Evolutionary conservation across 2,329 filamentous ascomycete species (phyloP).

Genomic region (Phyllosticta citribraziliensis): DNA sequence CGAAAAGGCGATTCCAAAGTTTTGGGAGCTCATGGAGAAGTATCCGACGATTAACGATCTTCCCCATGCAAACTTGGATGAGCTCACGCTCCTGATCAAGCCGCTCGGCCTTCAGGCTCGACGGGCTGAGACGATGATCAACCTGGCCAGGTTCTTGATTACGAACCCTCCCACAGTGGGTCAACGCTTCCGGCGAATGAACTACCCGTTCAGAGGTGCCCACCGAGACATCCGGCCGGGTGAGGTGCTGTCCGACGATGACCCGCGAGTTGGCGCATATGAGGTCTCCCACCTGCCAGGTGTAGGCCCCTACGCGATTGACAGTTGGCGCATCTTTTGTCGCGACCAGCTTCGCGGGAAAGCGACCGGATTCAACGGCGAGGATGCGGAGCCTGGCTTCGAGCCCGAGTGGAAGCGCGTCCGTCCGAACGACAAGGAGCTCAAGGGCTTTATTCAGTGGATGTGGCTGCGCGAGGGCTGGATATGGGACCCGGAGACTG

Average conservation of each 20-base stretch:
- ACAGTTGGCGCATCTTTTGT: constrained; percentile 92
- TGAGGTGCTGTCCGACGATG: constrained; percentile 33
- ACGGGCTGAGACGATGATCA: constrained; percentile 58
- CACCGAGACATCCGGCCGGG: constrained; percentile 33
- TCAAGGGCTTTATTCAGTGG: constrained; percentile 80
- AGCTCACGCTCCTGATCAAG: constrained; percentile 17
- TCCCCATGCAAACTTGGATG: constrained; percentile 26
- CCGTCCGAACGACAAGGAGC: constrained; percentile 72
- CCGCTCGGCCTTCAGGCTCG: constrained; percentile 21
- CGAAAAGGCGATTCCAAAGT: constrained; percentile 62
- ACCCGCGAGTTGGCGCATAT: constrained; percentile 49
- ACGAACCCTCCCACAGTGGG: constrained; percentile 50
- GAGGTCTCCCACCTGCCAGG: constrained; percentile 81
- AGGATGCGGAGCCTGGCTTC: constrained; percentile 39
- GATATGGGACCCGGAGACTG: constrained; percentile 67
- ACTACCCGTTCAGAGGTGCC: constrained; percentile 25
- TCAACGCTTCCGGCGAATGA: constrained; percentile 45
- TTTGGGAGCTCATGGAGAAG: constrained; percentile 55
- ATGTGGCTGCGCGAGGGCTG: constrained; percentile 85
- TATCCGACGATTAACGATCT: constrained; percentile 61
- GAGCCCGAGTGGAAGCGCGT: constrained; percentile 90
- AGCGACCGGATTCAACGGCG: constrained; percentile 57
- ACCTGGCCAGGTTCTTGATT: constrained; percentile 61
- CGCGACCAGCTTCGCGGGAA: constrained; percentile 63
- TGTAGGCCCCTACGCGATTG: constrained; percentile 63